A percentile compares a stretch with the other conserved stretches of the same genome.
Conservation (phyloP, 805 yeast genomes). For the Saturnispora silvae region DNA sequence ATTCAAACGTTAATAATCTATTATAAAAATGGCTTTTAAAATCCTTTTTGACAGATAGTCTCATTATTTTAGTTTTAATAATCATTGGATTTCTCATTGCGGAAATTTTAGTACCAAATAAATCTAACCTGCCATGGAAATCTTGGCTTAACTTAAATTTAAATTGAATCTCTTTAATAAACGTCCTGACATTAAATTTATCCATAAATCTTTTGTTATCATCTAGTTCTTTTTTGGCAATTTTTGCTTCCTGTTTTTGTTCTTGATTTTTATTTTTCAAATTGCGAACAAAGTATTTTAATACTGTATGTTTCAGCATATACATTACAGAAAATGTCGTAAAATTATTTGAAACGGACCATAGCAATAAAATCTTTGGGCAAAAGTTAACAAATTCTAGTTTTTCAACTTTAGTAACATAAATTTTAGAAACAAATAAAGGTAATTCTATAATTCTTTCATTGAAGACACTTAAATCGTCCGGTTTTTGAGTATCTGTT, state of each 20-base stretch:
- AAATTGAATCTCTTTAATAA: slow-evolving; percentile 12
- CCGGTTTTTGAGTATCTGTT: slow-evolving; percentile 4
- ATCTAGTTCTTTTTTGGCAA: no score
- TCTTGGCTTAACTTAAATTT: slow-evolving; percentile 35
- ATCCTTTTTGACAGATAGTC: slow-evolving; percentile 10
- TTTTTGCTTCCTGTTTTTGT: neutral
- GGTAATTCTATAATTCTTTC: slow-evolving; percentile 10
- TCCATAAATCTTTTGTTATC: neutral
- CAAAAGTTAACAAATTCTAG: slow-evolving; percentile 5
- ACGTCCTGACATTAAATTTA: slow-evolving; percentile 8
- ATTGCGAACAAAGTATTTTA: slow-evolving; percentile 1
- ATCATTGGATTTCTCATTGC: slow-evolving; percentile 7
- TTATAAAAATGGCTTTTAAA: slow-evolving; percentile 1
- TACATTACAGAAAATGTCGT: slow-evolving; percentile 35
- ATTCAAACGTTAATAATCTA: slow-evolving; percentile 9
- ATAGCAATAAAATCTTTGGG: slow-evolving; percentile 8
- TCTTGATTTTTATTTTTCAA: neutral
- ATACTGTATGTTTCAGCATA: slow-evolving; percentile 32
- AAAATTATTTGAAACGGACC: slow-evolving; percentile 35
- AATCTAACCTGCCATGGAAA: slow-evolving; percentile 38
- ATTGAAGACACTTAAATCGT: neutral
- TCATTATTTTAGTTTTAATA: slow-evolving; percentile 6
- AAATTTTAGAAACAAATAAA: slow-evolving; percentile 2
- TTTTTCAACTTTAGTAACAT: slow-evolving; percentile 7
- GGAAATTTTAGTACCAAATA: slow-evolving; percentile 20